Evolutionary conservation across 345 rosid genomes (phyloP).

Genomic region (Hibiscus mutabilis): DNA sequence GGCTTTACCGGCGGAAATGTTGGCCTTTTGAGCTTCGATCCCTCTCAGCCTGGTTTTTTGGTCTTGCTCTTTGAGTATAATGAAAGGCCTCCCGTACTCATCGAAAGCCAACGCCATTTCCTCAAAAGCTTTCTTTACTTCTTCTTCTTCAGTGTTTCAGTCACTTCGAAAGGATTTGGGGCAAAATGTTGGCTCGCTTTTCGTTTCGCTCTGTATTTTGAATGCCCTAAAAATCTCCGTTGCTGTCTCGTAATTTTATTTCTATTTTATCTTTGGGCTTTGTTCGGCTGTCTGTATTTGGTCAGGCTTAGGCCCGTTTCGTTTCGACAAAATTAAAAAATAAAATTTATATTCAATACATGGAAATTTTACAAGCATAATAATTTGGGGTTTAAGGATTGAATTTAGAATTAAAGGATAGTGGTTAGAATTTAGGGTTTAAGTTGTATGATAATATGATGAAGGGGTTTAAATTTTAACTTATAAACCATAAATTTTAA

Average conservation of each 20-base stretch:
- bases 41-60: conserved; percentile 29
- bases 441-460: too few relatives aligned
- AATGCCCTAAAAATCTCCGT: conserved; percentile 28
- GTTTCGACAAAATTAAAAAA: too few relatives aligned
- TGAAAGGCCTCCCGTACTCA: conserved; percentile 74
- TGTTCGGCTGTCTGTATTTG: neutral
- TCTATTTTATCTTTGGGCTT: neutral
- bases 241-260: too few relatives aligned
- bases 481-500: too few relatives aligned
- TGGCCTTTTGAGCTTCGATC: conserved; percentile 89
- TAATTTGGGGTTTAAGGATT: too few relatives aligned
- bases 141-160: neutral
- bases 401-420: too few relatives aligned
- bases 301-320: neutral
- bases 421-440: too few relatives aligned
- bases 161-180: neutral
- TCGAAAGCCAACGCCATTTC: conserved; percentile 92
- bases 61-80: conserved; percentile 16
- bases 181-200: conserved; percentile 1
- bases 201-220: conserved; percentile 6
- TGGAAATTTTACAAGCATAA: too few relatives aligned
- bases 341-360: too few relatives aligned
- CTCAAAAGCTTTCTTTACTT: neutral
- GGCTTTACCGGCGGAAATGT: conserved; percentile 85
- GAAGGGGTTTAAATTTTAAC: too few relatives aligned